Evolutionary conservation across 2,329 filamentous ascomycete genomes (phyloP), one percentile per base, ranked within the genome.

Genomic region (Neophaeococcomyces aloes): DNA sequence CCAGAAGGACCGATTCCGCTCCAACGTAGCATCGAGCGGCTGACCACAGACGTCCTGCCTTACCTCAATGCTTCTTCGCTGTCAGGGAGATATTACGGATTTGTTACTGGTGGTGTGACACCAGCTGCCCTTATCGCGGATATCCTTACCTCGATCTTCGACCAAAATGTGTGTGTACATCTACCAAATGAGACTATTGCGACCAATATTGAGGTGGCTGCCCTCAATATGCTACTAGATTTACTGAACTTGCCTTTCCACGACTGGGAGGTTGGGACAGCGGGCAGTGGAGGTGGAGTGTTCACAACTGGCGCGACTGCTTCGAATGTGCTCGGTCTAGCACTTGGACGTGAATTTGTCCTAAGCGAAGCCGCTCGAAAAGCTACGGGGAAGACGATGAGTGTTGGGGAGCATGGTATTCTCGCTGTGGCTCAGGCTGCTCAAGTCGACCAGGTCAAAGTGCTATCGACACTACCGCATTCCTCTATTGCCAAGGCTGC

Each of bases 161-260:
- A 95, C 59, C 86, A 94, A 59, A 94, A 88, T 61, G 79, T 87
- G 3, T 75, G 81, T 46, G 84, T 94, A 1, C 87, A 95, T 60
- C 68, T 94, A 1, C 81, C 86, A 0, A 67, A 70, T 15, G 83
- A 94, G 60, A 83, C 79, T 0, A 72, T 88, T 23, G 75, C 78
- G 15, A 93, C 86, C 0, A 75, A 79, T 18, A 73, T 95, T 7
- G 88, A 95, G 61, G 78, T 81, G 49, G 70, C 72, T 11, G 78
- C 88, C 0, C 64, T 94, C 41, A 63, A 68, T 14, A 76, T 94
- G 67, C 63, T 94, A 3, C 67, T 77, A 37, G 72, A 81, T 30
- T 61, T 94, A 2, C 65, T 94, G 15, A 62, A 68, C 1, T 66
- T 94, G 0, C 69, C 72, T 1, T 63, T 64, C 0, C 57, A 58